Conservation (phyloP, 2,329 filamentous ascomycete species). For the Colletotrichum lindemuthianum region DNA sequence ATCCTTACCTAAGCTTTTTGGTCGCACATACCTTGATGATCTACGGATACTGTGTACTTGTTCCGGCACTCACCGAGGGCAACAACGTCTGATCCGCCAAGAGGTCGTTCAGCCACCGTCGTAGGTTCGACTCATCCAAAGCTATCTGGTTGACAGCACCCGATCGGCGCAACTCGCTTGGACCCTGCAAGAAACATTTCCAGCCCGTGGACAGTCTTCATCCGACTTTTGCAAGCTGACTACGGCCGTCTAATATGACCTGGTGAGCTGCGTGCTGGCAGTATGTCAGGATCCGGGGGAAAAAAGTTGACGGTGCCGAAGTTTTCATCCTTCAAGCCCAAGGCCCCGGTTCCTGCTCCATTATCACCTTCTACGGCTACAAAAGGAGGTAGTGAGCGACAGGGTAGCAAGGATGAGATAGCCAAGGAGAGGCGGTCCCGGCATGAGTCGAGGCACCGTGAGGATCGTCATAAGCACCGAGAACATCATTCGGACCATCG, state of each 20-base stretch:
- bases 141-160: neutral
- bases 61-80: no score
- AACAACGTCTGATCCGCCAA: no score
- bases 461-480: constrained; percentile 26
- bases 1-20: neutral
- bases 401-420: constrained; percentile 3
- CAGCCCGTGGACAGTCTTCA: neutral
- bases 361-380: constrained; percentile 30
- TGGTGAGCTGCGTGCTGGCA: constrained; percentile 17
- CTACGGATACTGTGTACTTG: no score
- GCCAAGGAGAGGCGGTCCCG: constrained; percentile 29
- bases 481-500: constrained; percentile 15
- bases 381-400: constrained; percentile 10
- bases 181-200: no score
- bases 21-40: no score
- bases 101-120: constrained; percentile 18
- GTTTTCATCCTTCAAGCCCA: constrained; percentile 77
- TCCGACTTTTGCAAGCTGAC: no score
- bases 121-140: neutral
- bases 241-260: constrained; percentile 11
- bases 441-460: constrained; percentile 37
- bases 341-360: constrained; percentile 43
- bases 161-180: neutral
- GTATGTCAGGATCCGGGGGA: constrained; percentile 22
- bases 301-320: constrained; percentile 63